phyloP scores from a whole-genome alignment of 2,329 filamentous ascomycete genomes.

The Botryotinia narcissicola region DNA sequence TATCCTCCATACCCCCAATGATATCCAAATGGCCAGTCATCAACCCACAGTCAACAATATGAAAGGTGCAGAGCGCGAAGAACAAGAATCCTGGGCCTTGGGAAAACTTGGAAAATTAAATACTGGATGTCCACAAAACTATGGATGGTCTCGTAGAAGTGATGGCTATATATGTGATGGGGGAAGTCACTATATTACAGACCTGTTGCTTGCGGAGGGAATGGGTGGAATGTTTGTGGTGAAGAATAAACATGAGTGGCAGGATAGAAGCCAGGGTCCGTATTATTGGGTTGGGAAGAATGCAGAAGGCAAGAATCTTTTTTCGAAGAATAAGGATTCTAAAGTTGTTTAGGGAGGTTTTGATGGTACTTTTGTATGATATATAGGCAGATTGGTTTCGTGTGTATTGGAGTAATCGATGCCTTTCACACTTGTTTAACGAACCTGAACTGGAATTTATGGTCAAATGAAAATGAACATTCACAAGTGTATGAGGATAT shows the following conservation, averaged over 20 bases:
- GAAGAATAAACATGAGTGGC: slow-evolving; percentile 14
- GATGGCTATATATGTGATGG: slow-evolving; percentile 29
- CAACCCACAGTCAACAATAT: slow-evolving; percentile 23
- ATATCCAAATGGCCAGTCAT: slow-evolving; percentile 25
- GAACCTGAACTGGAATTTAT: not conserved
- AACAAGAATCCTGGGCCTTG: slow-evolving; percentile 29
- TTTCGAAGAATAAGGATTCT: not conserved
- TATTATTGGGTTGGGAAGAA: slow-evolving; percentile 10
- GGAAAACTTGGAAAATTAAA: slow-evolving; percentile 14
- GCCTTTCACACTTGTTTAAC: not conserved
- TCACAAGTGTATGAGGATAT: not conserved
- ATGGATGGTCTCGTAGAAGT: slow-evolving; percentile 20
- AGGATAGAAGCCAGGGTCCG: slow-evolving; percentile 12
- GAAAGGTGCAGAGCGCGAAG: slow-evolving; percentile 8
- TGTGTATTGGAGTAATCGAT: not conserved
- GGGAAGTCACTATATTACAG: slow-evolving; percentile 25
- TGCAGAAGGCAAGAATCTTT: slow-evolving; percentile 3
- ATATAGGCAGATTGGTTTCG: not conserved
- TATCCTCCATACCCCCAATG: not conserved
- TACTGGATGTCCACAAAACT: slow-evolving; percentile 21
- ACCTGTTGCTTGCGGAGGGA: slow-evolving; percentile 28
- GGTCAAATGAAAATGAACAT: not conserved
- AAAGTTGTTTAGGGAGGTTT: not conserved
- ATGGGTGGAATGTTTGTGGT: slow-evolving; percentile 24
- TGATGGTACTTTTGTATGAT: accelerated